Percentiles rank a stretch among this genome's conserved stretches.
Evolutionary conservation across 345 rosid genomes (phyloP).

Genomic region (Citrus inodora): DNA sequence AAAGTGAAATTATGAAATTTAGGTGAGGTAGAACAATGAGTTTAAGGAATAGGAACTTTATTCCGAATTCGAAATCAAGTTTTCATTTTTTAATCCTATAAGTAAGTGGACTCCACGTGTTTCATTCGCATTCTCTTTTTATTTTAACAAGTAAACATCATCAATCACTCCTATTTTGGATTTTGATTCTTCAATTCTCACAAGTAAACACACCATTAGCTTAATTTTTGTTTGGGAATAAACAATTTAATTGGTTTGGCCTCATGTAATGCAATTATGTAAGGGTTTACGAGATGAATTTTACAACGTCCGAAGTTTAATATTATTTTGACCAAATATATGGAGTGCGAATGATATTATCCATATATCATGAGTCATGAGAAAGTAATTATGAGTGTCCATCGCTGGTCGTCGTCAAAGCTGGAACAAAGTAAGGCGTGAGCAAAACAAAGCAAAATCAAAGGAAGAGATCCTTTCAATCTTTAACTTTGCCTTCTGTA

Average conservation of each 20-base stretch:
- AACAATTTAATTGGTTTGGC: not conserved
- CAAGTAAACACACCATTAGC: too few relatives aligned
- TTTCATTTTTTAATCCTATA: too few relatives aligned
- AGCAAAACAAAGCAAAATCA: not conserved
- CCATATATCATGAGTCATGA: not conserved
- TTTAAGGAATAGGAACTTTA: too few relatives aligned
- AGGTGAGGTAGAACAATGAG: too few relatives aligned
- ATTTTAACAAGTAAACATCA: too few relatives aligned
- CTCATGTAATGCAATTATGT: not conserved
- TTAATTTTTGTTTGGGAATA: not conserved
- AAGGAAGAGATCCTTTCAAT: not conserved
- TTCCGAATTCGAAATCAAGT: accelerated
- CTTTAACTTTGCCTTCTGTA: not conserved
- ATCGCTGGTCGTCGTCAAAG: not conserved
- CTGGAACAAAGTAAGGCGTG: not conserved
- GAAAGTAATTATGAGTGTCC: not conserved
- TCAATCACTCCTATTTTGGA: too few relatives aligned
- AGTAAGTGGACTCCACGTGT: too few relatives aligned
- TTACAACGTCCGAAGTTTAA: not conserved
- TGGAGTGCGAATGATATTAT: not conserved
- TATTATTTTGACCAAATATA: not conserved
- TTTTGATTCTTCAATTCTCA: too few relatives aligned
- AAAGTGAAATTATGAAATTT: too few relatives aligned
- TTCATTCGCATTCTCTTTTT: too few relatives aligned
- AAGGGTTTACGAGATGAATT: not conserved